Conservation (phyloP, 139 green algal species). For the Klebsormidium nitens region DNA sequence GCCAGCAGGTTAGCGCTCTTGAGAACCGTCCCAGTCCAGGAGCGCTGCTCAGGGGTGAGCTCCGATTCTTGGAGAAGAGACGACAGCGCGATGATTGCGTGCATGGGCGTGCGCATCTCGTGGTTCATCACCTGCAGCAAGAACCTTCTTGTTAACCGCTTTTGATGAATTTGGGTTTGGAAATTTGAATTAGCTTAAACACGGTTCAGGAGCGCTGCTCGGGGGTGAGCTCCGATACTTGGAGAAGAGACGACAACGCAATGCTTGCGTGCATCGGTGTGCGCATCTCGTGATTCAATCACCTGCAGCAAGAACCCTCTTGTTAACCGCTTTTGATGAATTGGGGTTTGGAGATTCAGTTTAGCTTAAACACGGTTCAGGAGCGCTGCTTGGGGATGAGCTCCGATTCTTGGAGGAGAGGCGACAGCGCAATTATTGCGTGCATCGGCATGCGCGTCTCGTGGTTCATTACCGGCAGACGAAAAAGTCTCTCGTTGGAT, state of each 20-base stretch:
- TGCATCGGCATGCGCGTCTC: slow-evolving; percentile 3
- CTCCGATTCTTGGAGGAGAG: slow-evolving; percentile 3
- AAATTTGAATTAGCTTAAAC: too few relatives aligned
- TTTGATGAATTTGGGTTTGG: too few relatives aligned
- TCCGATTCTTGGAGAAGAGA: slow-evolving; percentile 38
- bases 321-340: too few relatives aligned
- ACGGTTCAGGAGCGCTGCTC: too few relatives aligned
- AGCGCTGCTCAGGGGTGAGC: slow-evolving; percentile 40
- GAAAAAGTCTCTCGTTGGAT: too few relatives aligned
- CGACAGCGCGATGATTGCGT: slow-evolving; percentile 45
- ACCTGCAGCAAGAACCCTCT: slow-evolving; percentile 34
- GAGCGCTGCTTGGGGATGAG: slow-evolving; percentile 5
- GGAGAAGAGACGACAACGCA: slow-evolving; percentile 36
- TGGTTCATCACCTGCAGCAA: slow-evolving; percentile 51
- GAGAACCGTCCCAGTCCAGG: slow-evolving; percentile 39
- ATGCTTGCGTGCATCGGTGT: slow-evolving; percentile 47
- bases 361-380: too few relatives aligned
- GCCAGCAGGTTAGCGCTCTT: slow-evolving; percentile 40
- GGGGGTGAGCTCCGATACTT: slow-evolving; percentile 29
- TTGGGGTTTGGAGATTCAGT: too few relatives aligned
- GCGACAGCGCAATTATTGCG: neutral
- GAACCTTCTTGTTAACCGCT: too few relatives aligned
- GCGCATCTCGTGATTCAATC: slow-evolving; percentile 46
- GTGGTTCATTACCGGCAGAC: slow-evolving; percentile 5
- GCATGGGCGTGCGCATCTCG: slow-evolving; percentile 43